phyloP scores from a whole-genome alignment of 352 stramenopile genomes.

The Aphanomyces cochlioides region DNA sequence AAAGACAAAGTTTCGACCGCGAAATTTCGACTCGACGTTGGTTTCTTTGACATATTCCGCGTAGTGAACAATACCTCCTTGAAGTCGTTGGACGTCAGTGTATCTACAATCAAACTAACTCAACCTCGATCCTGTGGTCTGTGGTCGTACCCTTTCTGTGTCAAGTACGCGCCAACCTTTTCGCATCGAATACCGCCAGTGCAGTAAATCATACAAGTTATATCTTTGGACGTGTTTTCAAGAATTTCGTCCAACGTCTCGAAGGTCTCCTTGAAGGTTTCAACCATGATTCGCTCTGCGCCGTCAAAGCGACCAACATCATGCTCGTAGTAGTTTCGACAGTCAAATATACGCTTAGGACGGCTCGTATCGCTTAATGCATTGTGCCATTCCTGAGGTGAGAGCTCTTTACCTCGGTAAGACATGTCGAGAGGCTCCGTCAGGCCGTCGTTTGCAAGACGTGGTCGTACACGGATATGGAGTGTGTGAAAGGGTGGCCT shows the following conservation, averaged over 20 bases:
- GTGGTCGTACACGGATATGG: constrained; percentile 83
- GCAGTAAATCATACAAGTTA: constrained; percentile 68
- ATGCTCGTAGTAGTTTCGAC: constrained; percentile 58
- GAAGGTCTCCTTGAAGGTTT: constrained; percentile 58
- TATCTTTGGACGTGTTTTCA: constrained; percentile 47
- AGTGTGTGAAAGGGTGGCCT: constrained; percentile 68
- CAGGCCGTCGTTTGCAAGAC: constrained; percentile 90
- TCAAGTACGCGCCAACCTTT: constrained; percentile 67
- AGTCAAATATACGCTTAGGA: constrained; percentile 41
- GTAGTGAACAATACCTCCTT: constrained; percentile 64
- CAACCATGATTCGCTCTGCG: constrained; percentile 54
- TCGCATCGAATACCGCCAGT: constrained; percentile 73
- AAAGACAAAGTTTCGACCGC: constrained; percentile 75
- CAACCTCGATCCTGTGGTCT: too few relatives aligned
- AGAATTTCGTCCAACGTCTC: constrained; percentile 49
- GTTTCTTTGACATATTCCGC: constrained; percentile 47
- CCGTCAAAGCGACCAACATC: constrained; percentile 52
- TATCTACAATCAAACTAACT: background rate
- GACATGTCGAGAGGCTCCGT: constrained; percentile 34
- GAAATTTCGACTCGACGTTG: constrained; percentile 46
- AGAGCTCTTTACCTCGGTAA: constrained; percentile 33
- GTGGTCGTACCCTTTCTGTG: constrained; percentile 42
- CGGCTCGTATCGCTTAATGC: constrained; percentile 33
- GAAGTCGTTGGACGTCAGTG: constrained; percentile 50
- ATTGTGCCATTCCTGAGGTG: constrained; percentile 40